These are phyloP conservation scores for Fusarium brevicatenulatum DNA, from an alignment of 2,329 filamentous ascomycete species.

Conservation along the genomic window DNA sequence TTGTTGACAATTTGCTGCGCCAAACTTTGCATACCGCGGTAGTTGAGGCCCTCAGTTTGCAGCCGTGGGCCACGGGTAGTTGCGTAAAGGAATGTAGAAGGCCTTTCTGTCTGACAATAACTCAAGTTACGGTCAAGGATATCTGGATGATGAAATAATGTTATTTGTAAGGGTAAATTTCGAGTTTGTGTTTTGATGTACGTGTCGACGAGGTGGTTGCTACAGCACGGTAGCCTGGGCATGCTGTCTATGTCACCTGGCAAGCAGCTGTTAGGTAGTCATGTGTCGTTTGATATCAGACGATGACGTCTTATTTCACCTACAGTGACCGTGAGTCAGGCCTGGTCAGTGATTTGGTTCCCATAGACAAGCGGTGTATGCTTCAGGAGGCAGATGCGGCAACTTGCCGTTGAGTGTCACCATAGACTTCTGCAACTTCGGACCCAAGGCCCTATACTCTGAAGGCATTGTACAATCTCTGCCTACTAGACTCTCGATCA, in stretches of 20 bases:
- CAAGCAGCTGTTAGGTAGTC: conserved; percentile 8
- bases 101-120: too few relatives aligned
- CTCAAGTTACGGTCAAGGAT: conserved; percentile 7
- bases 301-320: not conserved
- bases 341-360: not conserved
- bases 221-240: not conserved
- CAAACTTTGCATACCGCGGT: conserved; percentile 3
- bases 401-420: not conserved
- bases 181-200: not conserved
- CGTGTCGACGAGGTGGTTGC: not conserved
- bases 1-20: not conserved
- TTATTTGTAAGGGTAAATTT: not conserved
- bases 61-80: conserved; percentile 24
- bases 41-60: conserved; percentile 11
- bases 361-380: not conserved
- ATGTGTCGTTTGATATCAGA: not conserved
- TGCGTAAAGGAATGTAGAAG: too few relatives aligned
- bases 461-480: too few relatives aligned
- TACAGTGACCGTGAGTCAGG: not conserved
- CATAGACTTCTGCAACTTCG: conserved; percentile 1
- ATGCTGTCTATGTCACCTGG: not conserved
- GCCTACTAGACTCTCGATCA: fast-evolving
- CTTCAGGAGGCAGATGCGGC: not conserved
- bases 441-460: not conserved
- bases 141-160: not conserved